Base-by-base conservation (phyloP, 768 basidiomycete species). In the Trametes punicea region DNA sequence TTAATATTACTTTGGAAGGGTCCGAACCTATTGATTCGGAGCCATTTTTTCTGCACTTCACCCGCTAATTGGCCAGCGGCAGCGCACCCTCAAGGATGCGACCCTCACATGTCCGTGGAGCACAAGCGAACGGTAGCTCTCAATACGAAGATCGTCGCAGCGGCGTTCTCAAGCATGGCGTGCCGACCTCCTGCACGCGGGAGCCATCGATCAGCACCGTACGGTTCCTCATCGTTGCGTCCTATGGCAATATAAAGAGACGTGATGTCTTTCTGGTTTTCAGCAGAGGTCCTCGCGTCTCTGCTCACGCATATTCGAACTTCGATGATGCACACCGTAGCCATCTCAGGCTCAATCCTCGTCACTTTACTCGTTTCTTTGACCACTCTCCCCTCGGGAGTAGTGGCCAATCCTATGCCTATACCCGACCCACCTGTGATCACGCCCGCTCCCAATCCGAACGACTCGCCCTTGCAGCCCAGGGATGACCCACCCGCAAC, bases 161-260 rank as follows among this genome's bases (percentile, higher is more conserved):
- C 51, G 51, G 51, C 41, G 31, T 52, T 52, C 40, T 44, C 41
- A 52, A 34, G 41, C 20, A 16, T 9, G 27, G 51, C 30, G 21
- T 20, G 21, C 29, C 18, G 8, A 15, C 3, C 20, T 6, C 2
- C 11, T 8, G 7, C 1, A 23, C 25, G n/a, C 26, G 20, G 41
- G 8, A 25, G 9, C 10, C 39, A n/a, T 23, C 31, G 1, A 13
- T 31, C 16, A 16, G 29, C n/a, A n/a, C n/a, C n/a, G 30, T 31
- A 44, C 26, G 38, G 48, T 25, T 25, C 30, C 51, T 2, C 41
- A 44, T 27, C 23, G 30, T 11, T 18, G 30, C 1, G 31, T 10
- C 21, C 15, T 31, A 20, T 1, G 20, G 30, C 30, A 34, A 44
- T 44, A 52, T 34, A 44, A 44, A 42, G 41, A 30, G 18, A 44